These are phyloP conservation scores for Lithocarpus polystachyus DNA, from an alignment of 306 rosid species.

Conservation along the genomic window DNA sequence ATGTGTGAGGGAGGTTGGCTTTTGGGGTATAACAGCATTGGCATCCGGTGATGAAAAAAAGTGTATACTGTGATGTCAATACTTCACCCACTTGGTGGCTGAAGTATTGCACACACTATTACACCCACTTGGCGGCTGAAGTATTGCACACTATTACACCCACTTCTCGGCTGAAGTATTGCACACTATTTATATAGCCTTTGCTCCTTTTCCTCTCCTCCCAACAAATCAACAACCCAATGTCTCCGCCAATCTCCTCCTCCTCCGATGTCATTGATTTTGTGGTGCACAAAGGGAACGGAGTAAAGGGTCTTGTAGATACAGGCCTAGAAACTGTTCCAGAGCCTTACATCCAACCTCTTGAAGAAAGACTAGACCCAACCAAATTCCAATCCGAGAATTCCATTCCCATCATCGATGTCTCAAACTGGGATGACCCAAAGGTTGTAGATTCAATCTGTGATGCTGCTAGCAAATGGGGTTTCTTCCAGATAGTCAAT, in stretches of 20 bases:
- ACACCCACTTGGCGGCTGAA: no score
- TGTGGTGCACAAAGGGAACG: slow-evolving; percentile 35
- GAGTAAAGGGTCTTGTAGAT: slow-evolving; percentile 40
- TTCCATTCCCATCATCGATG: slow-evolving; percentile 40
- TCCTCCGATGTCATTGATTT: slow-evolving; percentile 32
- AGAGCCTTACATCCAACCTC: slow-evolving; percentile 33
- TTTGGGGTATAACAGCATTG: no score
- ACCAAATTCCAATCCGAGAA: slow-evolving; percentile 14
- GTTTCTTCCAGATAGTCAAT: slow-evolving; percentile 44
- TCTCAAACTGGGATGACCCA: slow-evolving; percentile 41
- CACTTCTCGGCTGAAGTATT: no score
- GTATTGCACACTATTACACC: no score
- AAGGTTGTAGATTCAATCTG: slow-evolving; percentile 29
- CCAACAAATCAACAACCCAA: not conserved
- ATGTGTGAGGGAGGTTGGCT: no score
- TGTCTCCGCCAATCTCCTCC: slow-evolving; percentile 16
- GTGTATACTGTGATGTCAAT: no score
- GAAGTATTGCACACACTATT: no score
- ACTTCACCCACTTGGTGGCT: no score
- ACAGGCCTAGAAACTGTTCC: slow-evolving; percentile 29
- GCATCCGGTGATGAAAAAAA: no score
- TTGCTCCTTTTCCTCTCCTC: no score
- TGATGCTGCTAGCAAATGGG: slow-evolving; percentile 37
- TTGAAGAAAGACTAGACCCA: slow-evolving; percentile 21
- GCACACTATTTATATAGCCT: not conserved